These are phyloP conservation scores for Pholiota microspora DNA, from an alignment of 768 basidiomycete genomes.

Conservation along the genomic window DNA sequence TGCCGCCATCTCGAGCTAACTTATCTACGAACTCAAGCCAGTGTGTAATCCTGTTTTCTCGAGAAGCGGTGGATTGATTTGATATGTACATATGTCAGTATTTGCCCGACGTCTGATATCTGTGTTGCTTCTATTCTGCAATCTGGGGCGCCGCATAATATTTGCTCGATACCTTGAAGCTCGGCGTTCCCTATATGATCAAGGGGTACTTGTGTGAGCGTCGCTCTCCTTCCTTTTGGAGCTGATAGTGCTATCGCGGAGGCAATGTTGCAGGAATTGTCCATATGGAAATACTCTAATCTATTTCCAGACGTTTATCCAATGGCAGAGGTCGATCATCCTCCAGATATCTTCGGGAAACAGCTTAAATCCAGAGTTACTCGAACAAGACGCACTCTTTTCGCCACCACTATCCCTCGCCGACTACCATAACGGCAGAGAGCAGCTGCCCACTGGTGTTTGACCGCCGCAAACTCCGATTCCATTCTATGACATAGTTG, in stretches of 20 bases:
- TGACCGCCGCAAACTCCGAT: slow-evolving; percentile 6
- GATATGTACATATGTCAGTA: neutral
- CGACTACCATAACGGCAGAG: neutral
- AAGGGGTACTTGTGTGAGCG: neutral
- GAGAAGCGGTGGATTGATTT: neutral
- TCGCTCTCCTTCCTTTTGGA: neutral
- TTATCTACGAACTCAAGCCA: neutral
- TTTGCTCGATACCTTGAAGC: neutral
- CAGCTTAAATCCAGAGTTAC: slow-evolving; percentile 3
- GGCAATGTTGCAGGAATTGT: neutral
- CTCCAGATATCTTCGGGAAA: slow-evolving; percentile 2
- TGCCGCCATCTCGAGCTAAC: neutral
- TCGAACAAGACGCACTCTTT: neutral
- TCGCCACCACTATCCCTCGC: neutral
- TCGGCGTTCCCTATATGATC: neutral
- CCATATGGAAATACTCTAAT: slow-evolving; percentile 18
- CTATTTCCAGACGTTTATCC: slow-evolving; percentile 16
- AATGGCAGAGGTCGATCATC: slow-evolving; percentile 2
- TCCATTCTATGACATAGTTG: slow-evolving; percentile 12
- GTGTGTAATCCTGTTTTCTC: neutral
- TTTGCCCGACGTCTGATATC: neutral
- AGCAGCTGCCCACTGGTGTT: neutral
- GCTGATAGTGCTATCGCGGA: slow-evolving; percentile 4
- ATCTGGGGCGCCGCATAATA: neutral
- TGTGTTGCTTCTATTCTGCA: neutral